Conservation (phyloP, 2,329 filamentous ascomycete species). For the Curvularia sp. region DNA sequence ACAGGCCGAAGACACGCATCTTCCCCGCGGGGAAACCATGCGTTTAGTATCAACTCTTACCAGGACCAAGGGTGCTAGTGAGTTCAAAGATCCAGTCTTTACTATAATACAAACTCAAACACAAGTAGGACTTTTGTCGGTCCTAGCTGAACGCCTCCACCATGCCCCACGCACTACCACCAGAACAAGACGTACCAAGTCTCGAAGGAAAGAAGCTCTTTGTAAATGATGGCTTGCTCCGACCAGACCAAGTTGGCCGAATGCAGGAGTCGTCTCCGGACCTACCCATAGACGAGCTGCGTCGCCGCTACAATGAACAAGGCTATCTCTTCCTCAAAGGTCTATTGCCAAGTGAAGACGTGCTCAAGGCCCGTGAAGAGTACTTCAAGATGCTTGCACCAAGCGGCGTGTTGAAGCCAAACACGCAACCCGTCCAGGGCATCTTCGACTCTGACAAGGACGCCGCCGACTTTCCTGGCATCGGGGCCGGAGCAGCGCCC, state of each 20-base stretch:
- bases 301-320: constrained; percentile 57
- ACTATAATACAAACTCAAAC: neutral
- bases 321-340: constrained; percentile 65
- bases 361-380: constrained; percentile 59
- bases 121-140: neutral
- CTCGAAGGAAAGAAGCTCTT: constrained; percentile 45
- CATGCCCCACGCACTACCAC: constrained; percentile 47
- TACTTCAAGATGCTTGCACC: constrained; percentile 64
- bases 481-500: constrained; percentile 60
- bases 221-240: constrained; percentile 58
- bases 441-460: constrained; percentile 59
- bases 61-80: neutral
- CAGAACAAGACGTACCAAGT: constrained; percentile 33
- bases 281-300: constrained; percentile 58
- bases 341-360: constrained; percentile 61
- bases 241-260: constrained; percentile 53
- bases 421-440: constrained; percentile 60
- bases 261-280: constrained; percentile 55
- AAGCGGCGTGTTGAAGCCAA: constrained; percentile 64
- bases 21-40: neutral
- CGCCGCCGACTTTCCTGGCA: constrained; percentile 58
- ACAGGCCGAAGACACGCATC: neutral
- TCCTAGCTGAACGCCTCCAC: too few relatives aligned
- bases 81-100: neutral
- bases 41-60: neutral